Evolutionary conservation across 2,329 filamentous ascomycete species (phyloP).

Genomic region (Colletotrichum lentis): DNA sequence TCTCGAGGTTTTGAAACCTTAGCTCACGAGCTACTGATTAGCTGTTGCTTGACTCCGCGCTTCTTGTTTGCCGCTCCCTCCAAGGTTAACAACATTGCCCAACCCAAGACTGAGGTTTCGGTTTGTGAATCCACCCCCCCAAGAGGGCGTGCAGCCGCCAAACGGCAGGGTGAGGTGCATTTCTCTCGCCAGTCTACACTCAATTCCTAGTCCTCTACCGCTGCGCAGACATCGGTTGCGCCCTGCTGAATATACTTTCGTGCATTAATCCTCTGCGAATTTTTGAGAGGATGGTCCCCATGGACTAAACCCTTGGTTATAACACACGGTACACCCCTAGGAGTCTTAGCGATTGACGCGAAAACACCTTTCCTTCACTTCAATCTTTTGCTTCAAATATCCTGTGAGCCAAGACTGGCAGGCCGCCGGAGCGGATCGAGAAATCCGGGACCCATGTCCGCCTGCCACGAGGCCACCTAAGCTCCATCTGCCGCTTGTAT

Average conservation of each 20-base stretch:
- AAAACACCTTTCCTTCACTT: neutral
- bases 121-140: neutral
- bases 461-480: neutral
- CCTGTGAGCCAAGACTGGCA: neutral
- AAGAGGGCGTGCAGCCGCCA: conserved; percentile 2
- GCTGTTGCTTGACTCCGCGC: neutral
- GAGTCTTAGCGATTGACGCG: neutral
- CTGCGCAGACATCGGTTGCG: neutral
- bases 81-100: neutral
- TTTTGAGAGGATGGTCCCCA: conserved; percentile 26
- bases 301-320: conserved; percentile 10
- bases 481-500: neutral
- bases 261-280: neutral
- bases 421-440: neutral
- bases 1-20: conserved; percentile 28
- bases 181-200: neutral
- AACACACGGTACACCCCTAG: no score
- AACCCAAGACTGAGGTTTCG: conserved; percentile 6
- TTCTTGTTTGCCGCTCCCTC: neutral
- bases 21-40: conserved; percentile 5
- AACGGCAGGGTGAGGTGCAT: conserved; percentile 1
- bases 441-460: conserved; percentile 1
- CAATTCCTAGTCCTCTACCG: neutral
- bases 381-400: neutral
- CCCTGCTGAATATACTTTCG: neutral